These are phyloP conservation scores for Trifolium dubium DNA, from an alignment of 306 rosid species.

Conservation along the genomic window DNA sequence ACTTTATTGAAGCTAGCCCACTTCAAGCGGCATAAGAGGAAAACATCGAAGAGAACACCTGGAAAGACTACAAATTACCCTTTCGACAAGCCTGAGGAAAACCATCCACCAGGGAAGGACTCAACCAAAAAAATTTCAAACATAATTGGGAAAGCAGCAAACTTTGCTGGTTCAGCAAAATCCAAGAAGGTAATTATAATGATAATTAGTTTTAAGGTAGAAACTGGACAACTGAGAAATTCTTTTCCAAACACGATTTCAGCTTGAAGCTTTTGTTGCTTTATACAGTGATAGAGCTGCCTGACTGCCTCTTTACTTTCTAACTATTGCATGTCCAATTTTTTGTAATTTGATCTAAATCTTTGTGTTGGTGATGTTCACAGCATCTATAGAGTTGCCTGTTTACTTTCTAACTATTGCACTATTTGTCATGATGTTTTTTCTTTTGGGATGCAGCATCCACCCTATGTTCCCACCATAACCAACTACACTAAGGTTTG, in stretches of 20 bases:
- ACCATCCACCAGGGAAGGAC: slow-evolving; percentile 97
- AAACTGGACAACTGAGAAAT: too few species aligned
- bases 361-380: slow-evolving; percentile 12
- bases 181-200: slow-evolving; percentile 70
- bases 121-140: slow-evolving; percentile 86
- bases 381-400: background rate
- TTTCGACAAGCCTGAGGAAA: slow-evolving; percentile 92
- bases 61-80: slow-evolving; percentile 73
- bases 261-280: slow-evolving; percentile 26
- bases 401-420: background rate
- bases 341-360: slow-evolving; percentile 27
- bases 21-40: slow-evolving; percentile 92
- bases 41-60: slow-evolving; percentile 69
- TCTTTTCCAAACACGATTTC: too few species aligned
- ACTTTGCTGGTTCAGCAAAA: slow-evolving; percentile 86
- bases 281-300: slow-evolving; percentile 15
- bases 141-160: slow-evolving; percentile 88
- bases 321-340: slow-evolving; percentile 21
- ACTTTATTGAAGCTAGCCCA: slow-evolving; percentile 77
- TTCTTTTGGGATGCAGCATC: slow-evolving; percentile 62
- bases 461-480: slow-evolving; percentile 88
- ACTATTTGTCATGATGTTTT: slow-evolving; percentile 26
- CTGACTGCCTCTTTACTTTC: slow-evolving; percentile 26
- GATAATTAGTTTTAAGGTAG: too few species aligned
- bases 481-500: slow-evolving; percentile 96